These are phyloP conservation scores for Golubevia pallescens DNA, from an alignment of 1,284 basidiomycete genomes.

Conservation along the genomic window DNA sequence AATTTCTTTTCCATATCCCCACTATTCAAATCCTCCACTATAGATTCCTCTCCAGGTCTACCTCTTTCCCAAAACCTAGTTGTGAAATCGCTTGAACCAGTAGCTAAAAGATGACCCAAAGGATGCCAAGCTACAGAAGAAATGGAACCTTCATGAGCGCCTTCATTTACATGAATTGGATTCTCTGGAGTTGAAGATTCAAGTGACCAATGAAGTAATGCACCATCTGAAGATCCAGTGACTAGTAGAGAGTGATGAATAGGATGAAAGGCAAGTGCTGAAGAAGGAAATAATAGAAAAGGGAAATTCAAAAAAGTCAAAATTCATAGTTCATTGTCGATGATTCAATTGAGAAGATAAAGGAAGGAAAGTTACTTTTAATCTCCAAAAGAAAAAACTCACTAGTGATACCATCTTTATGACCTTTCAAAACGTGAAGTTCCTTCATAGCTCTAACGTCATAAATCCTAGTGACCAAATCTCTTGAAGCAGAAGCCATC, in stretches of 20 bases:
- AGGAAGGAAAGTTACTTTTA: neutral
- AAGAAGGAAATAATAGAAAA: neutral
- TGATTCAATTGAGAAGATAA: neutral
- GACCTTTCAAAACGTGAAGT: slow-evolving; percentile 42
- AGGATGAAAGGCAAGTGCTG: slow-evolving; percentile 51
- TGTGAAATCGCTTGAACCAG: slow-evolving; percentile 54
- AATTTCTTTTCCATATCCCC: neutral
- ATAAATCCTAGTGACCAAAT: slow-evolving; percentile 57
- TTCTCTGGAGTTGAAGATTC: slow-evolving; percentile 17
- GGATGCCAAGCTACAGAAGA: slow-evolving; percentile 62
- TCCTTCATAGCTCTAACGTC: slow-evolving; percentile 56
- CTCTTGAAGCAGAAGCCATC: slow-evolving; percentile 47
- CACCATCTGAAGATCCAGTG: slow-evolving; percentile 51
- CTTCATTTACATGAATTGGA: slow-evolving; percentile 29
- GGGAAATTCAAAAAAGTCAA: slow-evolving; percentile 2
- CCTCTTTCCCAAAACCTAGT: slow-evolving; percentile 56
- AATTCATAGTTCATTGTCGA: neutral
- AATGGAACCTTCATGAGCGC: slow-evolving; percentile 55
- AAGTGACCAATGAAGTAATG: slow-evolving; percentile 50
- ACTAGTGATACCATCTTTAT: slow-evolving; percentile 11
- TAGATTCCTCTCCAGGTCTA: slow-evolving; percentile 23
- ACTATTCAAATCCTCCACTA: neutral
- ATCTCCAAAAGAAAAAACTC: neutral
- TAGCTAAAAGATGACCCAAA: slow-evolving; percentile 50
- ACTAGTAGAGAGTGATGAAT: slow-evolving; percentile 51